Percentiles rank a stretch among this genome's conserved stretches.
phyloP scores from a whole-genome alignment of 352 stramenopile genomes.

The Phytopythium kandeliae region DNA sequence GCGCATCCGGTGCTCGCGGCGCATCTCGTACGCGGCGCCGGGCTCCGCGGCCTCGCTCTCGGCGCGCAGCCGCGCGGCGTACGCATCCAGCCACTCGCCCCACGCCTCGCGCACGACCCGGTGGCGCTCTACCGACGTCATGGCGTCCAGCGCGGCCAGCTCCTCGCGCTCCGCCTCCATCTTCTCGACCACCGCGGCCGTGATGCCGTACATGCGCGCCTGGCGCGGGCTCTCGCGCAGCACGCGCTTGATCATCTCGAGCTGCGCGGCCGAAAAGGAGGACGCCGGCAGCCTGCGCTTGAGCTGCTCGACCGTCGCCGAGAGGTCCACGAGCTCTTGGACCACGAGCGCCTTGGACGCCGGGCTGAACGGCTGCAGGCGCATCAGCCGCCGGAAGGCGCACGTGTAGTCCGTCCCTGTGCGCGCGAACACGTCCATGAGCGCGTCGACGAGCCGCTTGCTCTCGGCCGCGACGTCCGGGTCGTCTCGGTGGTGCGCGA shows the following conservation, averaged over 20 bases:
- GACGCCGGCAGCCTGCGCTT: constrained; percentile 40
- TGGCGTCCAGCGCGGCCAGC: constrained; percentile 32
- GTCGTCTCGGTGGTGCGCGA: constrained; percentile 18
- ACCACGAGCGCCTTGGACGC: constrained; percentile 24
- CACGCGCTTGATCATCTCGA: constrained; percentile 58
- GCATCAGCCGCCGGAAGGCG: constrained; percentile 55
- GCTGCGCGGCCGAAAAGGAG: constrained; percentile 70
- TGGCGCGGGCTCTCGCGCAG: constrained; percentile 51
- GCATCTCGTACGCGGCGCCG: constrained; percentile 14
- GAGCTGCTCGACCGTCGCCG: constrained; percentile 60
- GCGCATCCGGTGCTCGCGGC: constrained; percentile 46
- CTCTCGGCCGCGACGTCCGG: constrained; percentile 25
- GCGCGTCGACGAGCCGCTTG: constrained; percentile 34
- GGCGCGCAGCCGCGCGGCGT: constrained; percentile 35
- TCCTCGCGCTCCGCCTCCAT: constrained; percentile 47
- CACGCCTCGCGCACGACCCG: constrained; percentile 39
- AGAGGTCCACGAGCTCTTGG: constrained; percentile 47
- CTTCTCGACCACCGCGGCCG: constrained; percentile 38
- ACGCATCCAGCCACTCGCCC: constrained; percentile 53
- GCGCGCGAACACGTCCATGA: constrained; percentile 49
- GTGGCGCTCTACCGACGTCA: constrained; percentile 41
- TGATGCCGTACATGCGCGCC: constrained; percentile 74
- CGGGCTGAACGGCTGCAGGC: constrained; percentile 33
- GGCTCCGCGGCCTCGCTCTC: constrained; percentile 18
- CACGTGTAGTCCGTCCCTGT: constrained; percentile 78